A percentile compares a stretch with the other conserved stretches of the same genome.
phyloP scores from a whole-genome alignment of 352 stramenopile genomes.

The Globisporangium rhizosaccharum region DNA sequence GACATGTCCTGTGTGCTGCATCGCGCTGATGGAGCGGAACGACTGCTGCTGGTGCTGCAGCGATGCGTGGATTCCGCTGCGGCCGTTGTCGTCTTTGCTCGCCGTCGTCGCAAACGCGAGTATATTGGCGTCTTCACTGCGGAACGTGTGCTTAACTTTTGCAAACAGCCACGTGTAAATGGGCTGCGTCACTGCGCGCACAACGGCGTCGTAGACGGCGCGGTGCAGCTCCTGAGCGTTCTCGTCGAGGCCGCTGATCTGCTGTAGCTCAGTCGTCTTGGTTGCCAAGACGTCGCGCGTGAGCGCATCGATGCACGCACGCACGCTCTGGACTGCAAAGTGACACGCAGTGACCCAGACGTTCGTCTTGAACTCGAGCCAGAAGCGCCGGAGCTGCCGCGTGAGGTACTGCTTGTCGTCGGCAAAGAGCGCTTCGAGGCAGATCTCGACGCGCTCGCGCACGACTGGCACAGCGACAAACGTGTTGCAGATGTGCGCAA shows the following conservation, averaged over 20 bases:
- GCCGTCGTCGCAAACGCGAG: not conserved
- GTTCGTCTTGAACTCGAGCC: conserved; percentile 42
- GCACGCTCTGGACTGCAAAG: conserved; percentile 21
- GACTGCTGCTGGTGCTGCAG: conserved; percentile 16
- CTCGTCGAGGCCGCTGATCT: conserved; percentile 41
- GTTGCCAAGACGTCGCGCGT: conserved; percentile 27
- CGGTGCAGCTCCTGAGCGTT: conserved; percentile 22
- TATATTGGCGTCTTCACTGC: conserved; percentile 19
- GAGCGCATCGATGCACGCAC: conserved; percentile 24
- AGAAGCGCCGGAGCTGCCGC: conserved; percentile 38
- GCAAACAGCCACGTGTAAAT: conserved; percentile 30
- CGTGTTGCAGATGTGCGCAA: conserved; percentile 40
- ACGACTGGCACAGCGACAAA: conserved; percentile 22
- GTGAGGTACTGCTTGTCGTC: conserved; percentile 32
- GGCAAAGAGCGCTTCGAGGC: conserved; percentile 40
- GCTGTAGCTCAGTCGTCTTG: conserved; percentile 35
- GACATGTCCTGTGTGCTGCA: conserved; percentile 9
- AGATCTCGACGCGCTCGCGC: conserved; percentile 32
- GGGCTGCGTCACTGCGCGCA: conserved; percentile 30
- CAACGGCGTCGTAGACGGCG: conserved; percentile 30
- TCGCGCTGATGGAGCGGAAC: conserved; percentile 8
- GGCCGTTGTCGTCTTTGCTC: not conserved
- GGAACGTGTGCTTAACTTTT: conserved; percentile 31
- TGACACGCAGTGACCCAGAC: conserved; percentile 20
- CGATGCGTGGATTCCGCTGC: not conserved